Conservation (phyloP, 75 land plant species). For the Ceratopteris richardii region DNA sequence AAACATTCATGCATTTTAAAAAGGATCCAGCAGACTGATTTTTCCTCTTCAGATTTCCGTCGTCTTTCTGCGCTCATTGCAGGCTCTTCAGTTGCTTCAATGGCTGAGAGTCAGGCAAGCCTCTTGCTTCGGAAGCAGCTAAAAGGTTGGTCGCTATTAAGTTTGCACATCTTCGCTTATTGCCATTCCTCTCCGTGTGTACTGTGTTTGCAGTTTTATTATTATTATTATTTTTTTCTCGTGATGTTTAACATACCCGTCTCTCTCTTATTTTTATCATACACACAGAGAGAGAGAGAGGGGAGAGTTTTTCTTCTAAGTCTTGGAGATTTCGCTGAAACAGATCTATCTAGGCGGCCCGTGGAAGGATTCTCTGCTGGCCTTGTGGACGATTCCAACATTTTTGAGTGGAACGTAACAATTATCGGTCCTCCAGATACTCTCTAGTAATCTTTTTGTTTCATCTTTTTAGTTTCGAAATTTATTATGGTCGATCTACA, state of each 20-base stretch:
- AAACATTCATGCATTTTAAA: no score
- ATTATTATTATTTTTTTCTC: no score
- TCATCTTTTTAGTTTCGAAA: background rate
- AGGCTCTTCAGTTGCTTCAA: background rate
- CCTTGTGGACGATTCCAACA: slow-evolving; percentile 73
- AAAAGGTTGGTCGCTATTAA: slow-evolving; percentile 29
- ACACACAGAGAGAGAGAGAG: no score
- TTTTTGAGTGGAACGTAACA: slow-evolving; percentile 90
- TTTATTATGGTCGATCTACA: background rate
- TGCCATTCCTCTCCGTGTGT: no score
- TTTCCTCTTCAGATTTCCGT: no score
- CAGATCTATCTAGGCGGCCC: slow-evolving; percentile 74
- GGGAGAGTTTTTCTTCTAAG: no score
- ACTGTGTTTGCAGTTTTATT: no score
- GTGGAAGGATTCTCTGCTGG: slow-evolving; percentile 95
- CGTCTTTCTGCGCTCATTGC: no score
- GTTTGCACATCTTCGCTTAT: no score
- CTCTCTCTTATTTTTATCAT: no score
- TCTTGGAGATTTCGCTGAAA: background rate
- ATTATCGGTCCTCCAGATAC: slow-evolving; percentile 95
- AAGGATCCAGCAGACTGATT: no score
- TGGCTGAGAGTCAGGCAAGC: slow-evolving; percentile 43
- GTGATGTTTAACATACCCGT: no score
- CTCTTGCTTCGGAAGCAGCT: slow-evolving; percentile 66
- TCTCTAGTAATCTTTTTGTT: slow-evolving; percentile 51